phyloP scores from a whole-genome alignment of 768 basidiomycete species.

The Lactarius evosmus region DNA sequence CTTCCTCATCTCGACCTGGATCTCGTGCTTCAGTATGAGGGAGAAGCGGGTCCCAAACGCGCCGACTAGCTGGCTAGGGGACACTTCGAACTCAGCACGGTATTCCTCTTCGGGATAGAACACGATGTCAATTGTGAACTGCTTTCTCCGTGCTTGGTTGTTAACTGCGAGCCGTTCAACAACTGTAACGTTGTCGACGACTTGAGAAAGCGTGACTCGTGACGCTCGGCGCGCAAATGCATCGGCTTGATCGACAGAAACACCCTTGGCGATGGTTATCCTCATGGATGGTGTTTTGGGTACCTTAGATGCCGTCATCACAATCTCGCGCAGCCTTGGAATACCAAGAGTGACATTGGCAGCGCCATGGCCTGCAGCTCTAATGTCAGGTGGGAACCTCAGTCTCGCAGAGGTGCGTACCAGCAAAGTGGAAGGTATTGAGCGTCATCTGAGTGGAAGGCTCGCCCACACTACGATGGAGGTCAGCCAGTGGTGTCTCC shows the following conservation, averaged over 20 bases:
- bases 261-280: constrained; percentile 61
- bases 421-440: constrained; percentile 99
- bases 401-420: constrained; percentile 40
- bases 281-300: constrained; percentile 98
- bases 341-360: constrained; percentile 99
- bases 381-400: constrained; percentile 15
- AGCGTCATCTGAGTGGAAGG: constrained; percentile 99
- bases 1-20: constrained; percentile 81
- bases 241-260: constrained; percentile 54
- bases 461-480: constrained; percentile 76
- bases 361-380: constrained; percentile 83
- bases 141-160: constrained; percentile 66
- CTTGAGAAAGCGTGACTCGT: constrained; percentile 80
- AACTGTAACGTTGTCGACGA: constrained; percentile 80
- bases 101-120: constrained; percentile 91
- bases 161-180: constrained; percentile 70
- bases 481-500: neutral
- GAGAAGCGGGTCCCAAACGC: constrained; percentile 76
- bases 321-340: constrained; percentile 95
- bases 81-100: constrained; percentile 74
- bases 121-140: constrained; percentile 74
- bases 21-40: constrained; percentile 77
- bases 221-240: constrained; percentile 88
- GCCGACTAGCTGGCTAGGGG: constrained; percentile 65
- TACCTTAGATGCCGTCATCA: constrained; percentile 96